Evolutionary conservation across 176 grass and related monocot species (phyloP), one percentile per base, ranked within the genome.

Genomic region (Oryza glaberrima): DNA sequence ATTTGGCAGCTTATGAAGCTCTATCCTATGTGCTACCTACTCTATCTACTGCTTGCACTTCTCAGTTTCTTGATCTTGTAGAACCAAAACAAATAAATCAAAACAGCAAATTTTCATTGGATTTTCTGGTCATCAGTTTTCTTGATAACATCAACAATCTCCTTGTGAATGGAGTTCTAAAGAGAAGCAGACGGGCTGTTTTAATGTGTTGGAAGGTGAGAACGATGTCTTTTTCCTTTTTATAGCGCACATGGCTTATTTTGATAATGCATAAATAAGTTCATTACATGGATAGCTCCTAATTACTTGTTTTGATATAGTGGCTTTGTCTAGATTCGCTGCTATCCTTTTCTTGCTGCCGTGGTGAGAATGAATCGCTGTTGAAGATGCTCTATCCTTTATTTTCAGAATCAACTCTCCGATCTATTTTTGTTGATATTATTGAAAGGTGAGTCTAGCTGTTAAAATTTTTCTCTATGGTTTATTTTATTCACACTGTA

Each of bases 201-300:
- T 79, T 98, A 67, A 98, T 98, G 87, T 86, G 77, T 76, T 95
- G 92, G 92, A 98, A 98, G 92, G 95, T 97, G 72, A 79, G 66
- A 43, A 51, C 69, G 77, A 28, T 48, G 78, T 79, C 36, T 52
- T 3, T 30, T 83, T 70, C 52, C 30, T 75, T 76, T 76, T 43
- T 40, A 19, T 52, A 47, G 26, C 60, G 46, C 23, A 14, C 46
- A 47, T 61, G 46, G n/a, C 44, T 65, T 11, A 56, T 49, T 65
- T 74, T 44, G 46, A 14, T 58, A 41, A 20, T 34, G 58, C 19
- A 77, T 72, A 23, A 38, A 60, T 35, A 70, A 82, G 1, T 32
- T 76, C 13, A 46, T 75, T 72, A 74, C 52, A 46, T 36, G 49
- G 19, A 67, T 41, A 45, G 28, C 35, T 68, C 35, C 70, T 90